Evolutionary conservation across 495 filamentous ascomycete species (phyloP).

Genomic region (Trichoderma reesei): DNA sequence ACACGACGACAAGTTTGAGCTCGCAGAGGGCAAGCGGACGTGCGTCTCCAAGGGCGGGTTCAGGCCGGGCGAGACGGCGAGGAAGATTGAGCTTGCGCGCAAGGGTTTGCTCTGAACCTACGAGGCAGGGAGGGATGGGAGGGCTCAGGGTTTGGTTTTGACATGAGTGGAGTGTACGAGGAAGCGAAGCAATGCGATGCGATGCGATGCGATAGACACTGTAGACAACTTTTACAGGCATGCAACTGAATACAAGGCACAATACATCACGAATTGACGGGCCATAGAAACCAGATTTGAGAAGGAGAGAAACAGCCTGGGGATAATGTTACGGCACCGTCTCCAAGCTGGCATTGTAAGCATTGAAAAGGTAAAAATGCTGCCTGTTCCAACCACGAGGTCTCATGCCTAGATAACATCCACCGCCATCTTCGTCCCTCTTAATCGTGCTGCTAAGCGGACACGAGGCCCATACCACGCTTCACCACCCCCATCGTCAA

Average conservation of each 20-base stretch:
- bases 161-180: no score
- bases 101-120: conserved; percentile 64
- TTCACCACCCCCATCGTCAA: no score
- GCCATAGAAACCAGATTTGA: not conserved
- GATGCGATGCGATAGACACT: not conserved
- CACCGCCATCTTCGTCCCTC: no score
- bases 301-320: not conserved
- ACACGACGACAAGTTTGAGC: conserved; percentile 80
- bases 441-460: no score
- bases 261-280: not conserved
- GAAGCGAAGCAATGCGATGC: not conserved
- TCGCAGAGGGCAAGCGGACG: conserved; percentile 69
- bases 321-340: no score
- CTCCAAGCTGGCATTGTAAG: no score
- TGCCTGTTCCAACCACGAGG: no score
- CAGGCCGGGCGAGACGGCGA: conserved; percentile 58
- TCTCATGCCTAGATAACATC: no score
- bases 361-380: no score
- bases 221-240: no score
- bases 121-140: not conserved
- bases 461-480: no score
- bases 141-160: no score
- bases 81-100: conserved; percentile 72
- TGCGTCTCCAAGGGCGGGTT: conserved; percentile 79
- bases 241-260: not conserved